These are phyloP conservation scores for Setaria viridis DNA, from an alignment of 202 grass and related monocot species.

Conservation along the genomic window DNA sequence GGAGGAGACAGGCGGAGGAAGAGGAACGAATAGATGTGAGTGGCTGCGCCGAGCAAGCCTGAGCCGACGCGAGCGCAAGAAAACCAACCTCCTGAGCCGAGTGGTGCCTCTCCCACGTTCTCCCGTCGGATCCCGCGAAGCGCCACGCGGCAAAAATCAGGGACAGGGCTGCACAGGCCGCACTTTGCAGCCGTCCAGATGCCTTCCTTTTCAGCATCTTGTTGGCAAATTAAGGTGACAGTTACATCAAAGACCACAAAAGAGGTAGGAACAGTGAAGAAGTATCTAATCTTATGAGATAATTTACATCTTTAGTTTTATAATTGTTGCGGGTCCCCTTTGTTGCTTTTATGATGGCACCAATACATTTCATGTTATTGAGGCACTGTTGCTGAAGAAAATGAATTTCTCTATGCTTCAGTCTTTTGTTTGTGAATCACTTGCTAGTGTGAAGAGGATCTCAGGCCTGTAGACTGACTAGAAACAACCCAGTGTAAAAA, in stretches of 20 bases:
- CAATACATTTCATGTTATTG: neutral
- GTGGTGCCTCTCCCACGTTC: no score
- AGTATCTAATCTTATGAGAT: constrained; percentile 29
- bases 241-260: constrained; percentile 9
- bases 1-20: no score
- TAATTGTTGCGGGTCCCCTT: neutral
- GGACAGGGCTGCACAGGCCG: no score
- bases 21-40: no score
- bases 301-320: constrained; percentile 11
- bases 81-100: no score
- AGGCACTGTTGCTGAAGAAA: constrained; percentile 15
- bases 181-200: neutral
- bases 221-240: constrained; percentile 12
- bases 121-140: no score
- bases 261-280: neutral
- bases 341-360: constrained; percentile 13
- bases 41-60: no score
- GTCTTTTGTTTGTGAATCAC: constrained; percentile 27
- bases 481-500: constrained; percentile 1
- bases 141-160: no score
- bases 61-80: no score
- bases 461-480: constrained; percentile 1
- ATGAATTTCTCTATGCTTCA: neutral
- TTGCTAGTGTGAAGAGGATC: neutral
- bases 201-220: constrained; percentile 10